These are phyloP conservation scores for Globomyces sp. DNA, from an alignment of 371 early-diverging fungal genomes.

Conservation along the genomic window DNA sequence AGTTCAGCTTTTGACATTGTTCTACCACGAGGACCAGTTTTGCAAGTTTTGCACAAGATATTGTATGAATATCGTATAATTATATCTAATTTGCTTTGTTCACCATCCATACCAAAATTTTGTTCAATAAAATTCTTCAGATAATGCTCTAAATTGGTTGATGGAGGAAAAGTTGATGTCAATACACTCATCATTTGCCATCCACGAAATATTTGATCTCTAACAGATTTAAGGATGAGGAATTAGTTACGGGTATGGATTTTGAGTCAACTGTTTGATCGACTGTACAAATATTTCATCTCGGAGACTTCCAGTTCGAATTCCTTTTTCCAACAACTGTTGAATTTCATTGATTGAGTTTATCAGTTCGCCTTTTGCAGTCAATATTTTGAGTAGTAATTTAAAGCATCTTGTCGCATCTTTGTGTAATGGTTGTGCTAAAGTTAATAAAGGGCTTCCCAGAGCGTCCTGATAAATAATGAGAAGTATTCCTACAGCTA, in stretches of 20 bases:
- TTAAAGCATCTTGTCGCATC: slow-evolving; percentile 86
- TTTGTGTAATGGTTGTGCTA: slow-evolving; percentile 74
- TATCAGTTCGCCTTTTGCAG: slow-evolving; percentile 39
- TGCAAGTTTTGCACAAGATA: slow-evolving; percentile 69
- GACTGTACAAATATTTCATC: slow-evolving; percentile 95
- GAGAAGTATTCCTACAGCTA: slow-evolving; percentile 1
- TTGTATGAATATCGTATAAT: slow-evolving; percentile 59
- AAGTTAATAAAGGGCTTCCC: slow-evolving; percentile 73
- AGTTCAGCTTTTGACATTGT: slow-evolving; percentile 74
- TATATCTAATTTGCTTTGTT: slow-evolving; percentile 23
- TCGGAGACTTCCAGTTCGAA: slow-evolving; percentile 73
- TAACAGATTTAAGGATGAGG: slow-evolving; percentile 14
- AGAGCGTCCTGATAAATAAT: slow-evolving; percentile 57
- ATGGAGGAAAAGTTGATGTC: slow-evolving; percentile 83
- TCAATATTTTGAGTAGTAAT: slow-evolving; percentile 79
- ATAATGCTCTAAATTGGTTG: slow-evolving; percentile 84
- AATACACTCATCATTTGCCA: slow-evolving; percentile 86
- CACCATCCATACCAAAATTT: slow-evolving; percentile 43
- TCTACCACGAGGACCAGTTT: slow-evolving; percentile 78
- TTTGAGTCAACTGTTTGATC: slow-evolving; percentile 84
- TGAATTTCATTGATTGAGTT: slow-evolving; percentile 62
- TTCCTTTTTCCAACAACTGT: slow-evolving; percentile 70
- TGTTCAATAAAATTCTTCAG: slow-evolving; percentile 74
- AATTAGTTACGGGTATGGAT: slow-evolving; percentile 66
- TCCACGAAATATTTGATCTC: slow-evolving; percentile 72